These are phyloP conservation scores for Polygonum aviculare DNA, from an alignment of 148 eudicot genomes.

Conservation along the genomic window DNA sequence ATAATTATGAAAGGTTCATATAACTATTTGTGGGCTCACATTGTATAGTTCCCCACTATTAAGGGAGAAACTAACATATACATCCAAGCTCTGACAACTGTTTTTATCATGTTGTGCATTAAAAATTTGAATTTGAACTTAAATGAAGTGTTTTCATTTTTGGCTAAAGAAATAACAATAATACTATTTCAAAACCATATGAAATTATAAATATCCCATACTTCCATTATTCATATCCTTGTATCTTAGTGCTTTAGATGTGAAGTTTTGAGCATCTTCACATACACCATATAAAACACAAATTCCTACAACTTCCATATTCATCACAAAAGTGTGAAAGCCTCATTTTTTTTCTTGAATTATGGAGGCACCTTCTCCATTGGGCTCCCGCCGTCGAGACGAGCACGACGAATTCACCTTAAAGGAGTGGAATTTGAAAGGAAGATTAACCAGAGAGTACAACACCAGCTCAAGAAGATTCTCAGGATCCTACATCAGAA, in stretches of 20 bases:
- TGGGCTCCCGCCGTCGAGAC: neutral
- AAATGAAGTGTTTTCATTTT: slow-evolving; percentile 5
- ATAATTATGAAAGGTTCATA: neutral
- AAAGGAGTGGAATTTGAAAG: slow-evolving; percentile 66
- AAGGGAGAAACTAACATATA: neutral
- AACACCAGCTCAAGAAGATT: slow-evolving; percentile 49
- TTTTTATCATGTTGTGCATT: neutral
- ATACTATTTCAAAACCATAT: neutral
- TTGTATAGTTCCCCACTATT: neutral
- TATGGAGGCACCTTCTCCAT: slow-evolving; percentile 1
- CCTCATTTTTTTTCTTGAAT: neutral
- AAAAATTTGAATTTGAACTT: slow-evolving; percentile 6
- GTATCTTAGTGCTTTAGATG: neutral
- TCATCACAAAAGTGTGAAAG: neutral
- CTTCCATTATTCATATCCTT: neutral
- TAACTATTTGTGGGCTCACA: neutral
- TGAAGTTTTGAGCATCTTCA: neutral
- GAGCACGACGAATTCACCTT: slow-evolving; percentile 52
- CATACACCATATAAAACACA: neutral
- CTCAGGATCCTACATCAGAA: slow-evolving; percentile 59
- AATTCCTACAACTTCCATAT: neutral
- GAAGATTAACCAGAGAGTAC: slow-evolving; percentile 57
- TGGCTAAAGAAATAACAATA: neutral
- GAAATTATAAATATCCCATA: slow-evolving; percentile 6
- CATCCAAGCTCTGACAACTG: slow-evolving; percentile 2